phyloP scores from a whole-genome alignment of 176 grass and related monocot species.

The Raddia distichophylla region DNA sequence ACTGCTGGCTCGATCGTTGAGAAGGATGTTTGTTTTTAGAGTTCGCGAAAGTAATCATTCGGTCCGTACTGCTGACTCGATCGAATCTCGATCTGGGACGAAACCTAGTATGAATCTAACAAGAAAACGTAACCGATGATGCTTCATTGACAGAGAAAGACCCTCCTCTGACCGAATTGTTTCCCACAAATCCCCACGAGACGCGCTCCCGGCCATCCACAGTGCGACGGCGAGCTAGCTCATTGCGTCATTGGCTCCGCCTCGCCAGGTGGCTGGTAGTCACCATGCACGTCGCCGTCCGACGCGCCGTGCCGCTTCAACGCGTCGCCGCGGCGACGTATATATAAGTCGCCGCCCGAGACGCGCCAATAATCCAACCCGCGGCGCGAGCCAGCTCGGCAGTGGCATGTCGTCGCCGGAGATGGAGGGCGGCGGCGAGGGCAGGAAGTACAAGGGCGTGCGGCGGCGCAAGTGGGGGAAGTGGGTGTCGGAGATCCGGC shows the following conservation, averaged over 20 bases:
- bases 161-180: not conserved
- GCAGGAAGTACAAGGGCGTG: slow-evolving; percentile 74
- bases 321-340: slow-evolving; percentile 42
- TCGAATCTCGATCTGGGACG: too few species aligned
- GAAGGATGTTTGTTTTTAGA: too few species aligned
- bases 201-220: not conserved
- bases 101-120: too few species aligned
- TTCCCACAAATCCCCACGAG: slow-evolving; percentile 25
- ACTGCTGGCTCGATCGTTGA: too few species aligned
- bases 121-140: too few species aligned
- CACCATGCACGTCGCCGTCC: slow-evolving; percentile 48
- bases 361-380: not conserved
- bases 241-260: not conserved
- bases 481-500: slow-evolving; percentile 98
- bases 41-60: too few species aligned
- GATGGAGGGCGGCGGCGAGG: slow-evolving; percentile 6
- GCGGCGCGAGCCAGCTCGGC: not conserved
- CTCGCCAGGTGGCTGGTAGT: slow-evolving; percentile 37
- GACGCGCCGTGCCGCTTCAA: slow-evolving; percentile 49
- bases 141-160: not conserved
- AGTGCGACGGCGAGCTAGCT: not conserved
- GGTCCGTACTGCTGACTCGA: too few species aligned
- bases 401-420: slow-evolving; percentile 28
- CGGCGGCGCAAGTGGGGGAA: slow-evolving; percentile 96
- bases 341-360: slow-evolving; percentile 42